Evolutionary conservation across 805 yeast species (phyloP).

Genomic region (Kuraishia piskuri): DNA sequence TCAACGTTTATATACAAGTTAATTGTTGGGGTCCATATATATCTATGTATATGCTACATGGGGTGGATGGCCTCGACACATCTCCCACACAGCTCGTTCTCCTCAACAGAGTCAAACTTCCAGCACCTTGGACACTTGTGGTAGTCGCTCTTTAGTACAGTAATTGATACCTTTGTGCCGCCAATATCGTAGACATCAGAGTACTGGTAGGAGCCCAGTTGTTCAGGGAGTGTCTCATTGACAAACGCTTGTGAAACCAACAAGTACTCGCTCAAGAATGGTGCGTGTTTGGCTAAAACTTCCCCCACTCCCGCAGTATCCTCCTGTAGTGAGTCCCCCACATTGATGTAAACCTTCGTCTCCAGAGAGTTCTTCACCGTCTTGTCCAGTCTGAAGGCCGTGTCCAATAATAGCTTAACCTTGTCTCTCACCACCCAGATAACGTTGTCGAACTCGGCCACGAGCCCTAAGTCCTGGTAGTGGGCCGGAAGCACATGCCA

Average conservation of each 20-base stretch:
- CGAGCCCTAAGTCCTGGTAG: conserved; percentile 27
- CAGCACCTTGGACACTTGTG: conserved; percentile 92
- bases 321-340: conserved; percentile 7
- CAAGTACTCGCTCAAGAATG: conserved; percentile 47
- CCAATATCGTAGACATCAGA: conserved; percentile 19
- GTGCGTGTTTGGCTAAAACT: conserved; percentile 20
- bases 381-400: conserved; percentile 42
- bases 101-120: conserved; percentile 54
- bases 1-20: no score
- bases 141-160: conserved; percentile 27
- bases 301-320: conserved; percentile 2
- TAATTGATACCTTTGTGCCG: conserved; percentile 21
- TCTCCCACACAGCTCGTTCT: conserved; percentile 53
- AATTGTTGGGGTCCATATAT: no score
- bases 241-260: conserved; percentile 55
- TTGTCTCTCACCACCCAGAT: conserved; percentile 40
- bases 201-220: conserved; percentile 15
- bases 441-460: conserved; percentile 29
- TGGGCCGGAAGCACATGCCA: conserved; percentile 29
- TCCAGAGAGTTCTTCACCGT: conserved; percentile 54
- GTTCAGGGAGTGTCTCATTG: conserved; percentile 9
- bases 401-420: conserved; percentile 45
- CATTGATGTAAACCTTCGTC: conserved; percentile 32
- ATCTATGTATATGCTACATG: not conserved
- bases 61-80: conserved; percentile 38